These are phyloP conservation scores for Salix udensis DNA, from an alignment of 345 rosid genomes.

Conservation along the genomic window DNA sequence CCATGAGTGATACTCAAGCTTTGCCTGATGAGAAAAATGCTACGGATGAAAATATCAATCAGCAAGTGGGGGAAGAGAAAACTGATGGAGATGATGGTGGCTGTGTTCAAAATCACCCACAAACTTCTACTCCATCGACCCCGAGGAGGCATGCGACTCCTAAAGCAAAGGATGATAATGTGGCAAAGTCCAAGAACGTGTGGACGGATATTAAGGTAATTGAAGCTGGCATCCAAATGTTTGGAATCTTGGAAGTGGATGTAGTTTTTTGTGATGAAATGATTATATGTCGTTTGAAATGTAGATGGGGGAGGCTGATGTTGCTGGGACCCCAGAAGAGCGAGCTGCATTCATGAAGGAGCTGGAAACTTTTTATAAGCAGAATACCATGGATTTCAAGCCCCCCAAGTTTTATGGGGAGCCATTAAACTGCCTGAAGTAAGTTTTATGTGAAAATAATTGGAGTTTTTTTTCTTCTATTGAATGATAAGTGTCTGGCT, in stretches of 20 bases:
- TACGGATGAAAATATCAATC: constrained; percentile 7
- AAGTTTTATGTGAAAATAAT: constrained; percentile 25
- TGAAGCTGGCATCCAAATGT: not conserved
- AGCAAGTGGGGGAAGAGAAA: constrained; percentile 23
- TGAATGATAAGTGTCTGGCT: constrained; percentile 2
- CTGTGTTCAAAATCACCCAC: constrained; percentile 9
- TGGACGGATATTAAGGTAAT: constrained; percentile 61
- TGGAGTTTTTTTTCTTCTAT: not conserved
- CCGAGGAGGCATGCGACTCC: constrained; percentile 25
- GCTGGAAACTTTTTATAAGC: constrained; percentile 58
- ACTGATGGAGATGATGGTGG: constrained; percentile 11
- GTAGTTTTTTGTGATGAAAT: constrained; percentile 8
- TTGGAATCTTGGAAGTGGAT: not conserved
- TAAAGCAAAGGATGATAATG: constrained; percentile 29
- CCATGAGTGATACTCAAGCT: constrained; percentile 27
- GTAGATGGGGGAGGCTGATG: constrained; percentile 56
- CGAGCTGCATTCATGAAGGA: constrained; percentile 63
- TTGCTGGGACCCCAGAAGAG: constrained; percentile 65
- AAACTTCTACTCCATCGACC: constrained; percentile 15
- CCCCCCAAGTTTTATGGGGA: constrained; percentile 72
- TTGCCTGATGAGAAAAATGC: constrained; percentile 16
- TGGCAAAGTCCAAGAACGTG: constrained; percentile 51
- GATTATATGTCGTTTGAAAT: constrained; percentile 11
- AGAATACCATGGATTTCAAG: constrained; percentile 59
- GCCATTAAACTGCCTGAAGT: constrained; percentile 78